Evolutionary conservation across 345 rosid genomes (phyloP), one percentile per base, ranked within the genome.

Genomic region (Rhodamnia rubescens): DNA sequence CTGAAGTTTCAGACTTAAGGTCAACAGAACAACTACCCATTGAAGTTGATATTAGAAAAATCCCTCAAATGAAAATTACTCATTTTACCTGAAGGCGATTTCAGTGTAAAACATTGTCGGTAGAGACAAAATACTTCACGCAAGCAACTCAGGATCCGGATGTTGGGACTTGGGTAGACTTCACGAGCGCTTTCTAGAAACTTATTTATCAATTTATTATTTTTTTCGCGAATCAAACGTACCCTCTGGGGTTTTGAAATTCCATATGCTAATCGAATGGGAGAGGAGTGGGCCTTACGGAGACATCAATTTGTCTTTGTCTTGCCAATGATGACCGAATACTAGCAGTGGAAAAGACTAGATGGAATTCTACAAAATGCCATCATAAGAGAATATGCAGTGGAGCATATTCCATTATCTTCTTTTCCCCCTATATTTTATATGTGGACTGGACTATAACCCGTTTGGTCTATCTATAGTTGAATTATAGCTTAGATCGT

Each of bases 141-240:
- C 2, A 36, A 36, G 40, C 40, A 36, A 36, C 40, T 3, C 3
- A 36, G 40, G 40, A 36, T 36, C 40, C 40, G 40, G 40, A 36
- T 36, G 2, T 36, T 36, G 40, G 40, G 3, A 36, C 40, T 36
- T 36, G 40, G 40, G 40, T 36, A 36, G 40, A 3, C 3, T 36
- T 36, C 40, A 36, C 40, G 40, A 36, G 40, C 40, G 40, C 3
- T 36, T 42, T 42, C 44, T n/a, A 42, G 7, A 64, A 64, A 64
- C 7, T 3, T 15, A 61, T 29, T 61, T 29, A 4, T 32, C 3
- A 36, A 69, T 8, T 69, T 11, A 69, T 36, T 8, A 69, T 42
- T 42, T 69, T 8, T 69, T 69, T 2, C 1, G 1, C 4, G 0
- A 32, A 16, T 64, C 12, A 32, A 15, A 32, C 0, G 0, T 1